Evolutionary conservation across 2,329 filamentous ascomycete species (phyloP).

Genomic region (Xylariales sp.): DNA sequence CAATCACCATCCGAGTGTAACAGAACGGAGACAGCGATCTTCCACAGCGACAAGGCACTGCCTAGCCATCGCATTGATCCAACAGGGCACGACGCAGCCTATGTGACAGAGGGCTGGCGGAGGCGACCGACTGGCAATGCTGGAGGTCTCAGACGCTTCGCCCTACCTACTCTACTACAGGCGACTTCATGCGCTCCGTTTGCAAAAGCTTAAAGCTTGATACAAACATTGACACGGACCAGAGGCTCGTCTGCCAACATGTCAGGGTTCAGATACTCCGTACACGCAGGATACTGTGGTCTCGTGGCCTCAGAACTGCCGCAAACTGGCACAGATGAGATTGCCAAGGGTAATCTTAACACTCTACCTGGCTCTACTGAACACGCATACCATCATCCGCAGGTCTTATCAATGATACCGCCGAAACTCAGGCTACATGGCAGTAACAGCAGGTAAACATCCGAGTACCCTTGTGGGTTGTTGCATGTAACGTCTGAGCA

Average conservation of each 20-base stretch:
- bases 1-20: slow-evolving; percentile 14
- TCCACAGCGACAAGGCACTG: slow-evolving; percentile 13
- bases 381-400: slow-evolving; percentile 3
- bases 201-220: slow-evolving; percentile 10
- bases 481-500: too few species aligned
- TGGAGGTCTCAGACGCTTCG: slow-evolving; percentile 17
- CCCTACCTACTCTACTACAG: slow-evolving; percentile 15
- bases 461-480: too few species aligned
- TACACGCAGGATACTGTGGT: too few species aligned
- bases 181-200: slow-evolving; percentile 16
- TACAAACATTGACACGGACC: slow-evolving; percentile 12
- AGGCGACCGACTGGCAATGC: slow-evolving; percentile 17
- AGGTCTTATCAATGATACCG: neutral
- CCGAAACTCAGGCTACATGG: too few species aligned
- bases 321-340: slow-evolving; percentile 12
- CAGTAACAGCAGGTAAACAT: too few species aligned
- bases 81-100: slow-evolving; percentile 21
- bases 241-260: slow-evolving; percentile 10
- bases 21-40: slow-evolving; percentile 21
- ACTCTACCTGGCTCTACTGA: slow-evolving; percentile 3
- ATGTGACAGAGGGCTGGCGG: slow-evolving; percentile 23
- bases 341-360: slow-evolving; percentile 11
- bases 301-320: slow-evolving; percentile 2
- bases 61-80: slow-evolving; percentile 20
- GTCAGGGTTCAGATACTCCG: slow-evolving; percentile 3